Conservation (phyloP, 192 early-diverging fungal species). For the Entomortierella chlamydospora region DNA sequence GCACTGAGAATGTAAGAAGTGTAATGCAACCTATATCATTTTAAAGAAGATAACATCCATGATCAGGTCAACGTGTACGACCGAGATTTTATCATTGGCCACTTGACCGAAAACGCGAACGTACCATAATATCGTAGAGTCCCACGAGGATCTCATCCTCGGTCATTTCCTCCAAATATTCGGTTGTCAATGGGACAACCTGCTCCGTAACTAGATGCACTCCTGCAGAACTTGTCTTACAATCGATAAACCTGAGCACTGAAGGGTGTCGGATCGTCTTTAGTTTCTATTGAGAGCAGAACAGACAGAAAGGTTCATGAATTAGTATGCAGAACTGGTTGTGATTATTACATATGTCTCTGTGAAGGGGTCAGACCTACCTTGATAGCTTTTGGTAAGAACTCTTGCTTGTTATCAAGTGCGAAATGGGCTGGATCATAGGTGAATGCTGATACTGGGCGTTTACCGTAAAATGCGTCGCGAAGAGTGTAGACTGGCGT, state of each 20-base stretch:
- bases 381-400: slow-evolving; percentile 53
- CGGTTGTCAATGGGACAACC: slow-evolving; percentile 34
- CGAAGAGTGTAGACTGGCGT: slow-evolving; percentile 37
- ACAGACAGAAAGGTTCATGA: not conserved
- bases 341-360: not conserved
- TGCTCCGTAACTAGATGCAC: slow-evolving; percentile 49
- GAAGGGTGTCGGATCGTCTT: slow-evolving; percentile 53
- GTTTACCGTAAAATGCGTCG: slow-evolving; percentile 38
- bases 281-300: slow-evolving; percentile 30
- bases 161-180: slow-evolving; percentile 38
- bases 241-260: slow-evolving; percentile 51
- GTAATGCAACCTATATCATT: slow-evolving; percentile 35
- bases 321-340: too few relatives aligned
- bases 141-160: slow-evolving; percentile 52
- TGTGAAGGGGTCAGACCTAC: not conserved
- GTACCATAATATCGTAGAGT: slow-evolving; percentile 51
- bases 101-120: not conserved
- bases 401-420: slow-evolving; percentile 46
- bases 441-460: slow-evolving; percentile 40
- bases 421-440: slow-evolving; percentile 46
- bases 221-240: slow-evolving; percentile 40
- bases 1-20: slow-evolving; percentile 54
- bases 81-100: too few relatives aligned
- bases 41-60: not conserved
- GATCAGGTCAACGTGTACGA: not conserved